Evolutionary conservation across 1,284 basidiomycete genomes (phyloP), one percentile per base, ranked within the genome.

Genomic region (Flammula alnicola): DNA sequence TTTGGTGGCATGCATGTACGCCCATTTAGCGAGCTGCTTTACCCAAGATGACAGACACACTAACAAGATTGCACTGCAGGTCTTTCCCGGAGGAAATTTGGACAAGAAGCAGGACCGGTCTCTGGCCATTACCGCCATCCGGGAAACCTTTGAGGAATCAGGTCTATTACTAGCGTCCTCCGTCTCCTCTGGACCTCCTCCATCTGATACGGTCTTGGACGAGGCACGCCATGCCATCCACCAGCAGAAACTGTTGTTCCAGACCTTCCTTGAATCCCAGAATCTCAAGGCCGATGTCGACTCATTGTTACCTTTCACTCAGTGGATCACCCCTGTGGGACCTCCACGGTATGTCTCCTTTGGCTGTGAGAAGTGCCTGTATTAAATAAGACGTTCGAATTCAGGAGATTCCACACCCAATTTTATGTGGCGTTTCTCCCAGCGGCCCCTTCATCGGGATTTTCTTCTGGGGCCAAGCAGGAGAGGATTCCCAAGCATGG

Each of bases 121-220:
- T 8, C 63, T 84, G 12, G 65, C 67, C 22, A 74, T 83, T 52
- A 88, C 85, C 4, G 86, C 84, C 2, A 81, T 88, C 37, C 74
- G 86, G 12, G 86, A 89, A 64, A 83, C 85, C 0, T 88, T 89
- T 49, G 86, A 89, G 62, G 86, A 89, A 60, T 77, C 84, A 3
- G 86, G 86, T 1, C 64, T 88, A 22, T 66, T 88, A 5, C 64
- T 88, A n/a, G 83, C 83, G 3, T 79, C 79, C 5, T 61, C 51
- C 2, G 14, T 22, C 22, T 45, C 55, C 20, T 40, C 60, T n/a
- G 39, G 52, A n/a, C 23, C 42, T 16, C 35, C 47, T 25, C 57
- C 73, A 32, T 63, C 67, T 22, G 71, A 80, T 45, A 41, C 58
- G 1, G 63, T 70, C 1, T 62, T 86, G 37, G 80, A 85, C 49